Base-by-base conservation (phyloP, 345 rosid species). In the Bruguiera parviflora region DNA sequence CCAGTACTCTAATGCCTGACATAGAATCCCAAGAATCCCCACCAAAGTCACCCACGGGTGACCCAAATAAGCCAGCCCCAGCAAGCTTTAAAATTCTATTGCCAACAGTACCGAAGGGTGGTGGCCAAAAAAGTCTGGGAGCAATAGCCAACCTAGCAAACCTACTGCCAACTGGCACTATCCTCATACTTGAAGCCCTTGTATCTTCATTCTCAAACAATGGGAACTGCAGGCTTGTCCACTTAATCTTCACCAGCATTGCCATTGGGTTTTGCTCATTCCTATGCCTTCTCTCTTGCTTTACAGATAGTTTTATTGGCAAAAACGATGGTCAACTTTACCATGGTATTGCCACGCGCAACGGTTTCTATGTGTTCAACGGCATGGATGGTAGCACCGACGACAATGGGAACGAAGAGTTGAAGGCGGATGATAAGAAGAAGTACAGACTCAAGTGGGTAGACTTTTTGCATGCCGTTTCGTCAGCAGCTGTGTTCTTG, bases 81-180 rank as follows among this genome's bases (percentile, higher is more conserved):
- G 39, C 39, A 35, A 35, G 8, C 39, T 1, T 35, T 5, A 0
- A 35, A 35, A 6, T 1, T 8, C 39, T 35, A 7, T 35, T 35
- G 39, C 39, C 39, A 35, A 35, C 39, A 6, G 8, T 35, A 8
- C 39, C 39, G 6, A 35, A 7, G 39, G 39, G 8, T 5, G 39
- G 39, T 43, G 49, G 49, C 5, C 49, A 43, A 43, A 11, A 0
- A 18, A 13, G 49, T 43, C 18, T 43, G 16, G 49, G 49, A 43
- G 84, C 86, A 15, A 83, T 83, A 27, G 80, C 84, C 3, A 84
- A 86, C 78, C 72, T 87, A 2, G 88, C 87, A 53, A 82, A 81
- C 78, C 77, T 87, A 35, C 66, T 85, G 4, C 91, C 91, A 18
- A 85, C 87, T 8, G 84, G 88, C 60, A 84, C 87, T 0, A 84